Evolutionary conservation across 257 asterid genomes (phyloP), one percentile per base, ranked within the genome.

Genomic region (Penstemon davidsonii): DNA sequence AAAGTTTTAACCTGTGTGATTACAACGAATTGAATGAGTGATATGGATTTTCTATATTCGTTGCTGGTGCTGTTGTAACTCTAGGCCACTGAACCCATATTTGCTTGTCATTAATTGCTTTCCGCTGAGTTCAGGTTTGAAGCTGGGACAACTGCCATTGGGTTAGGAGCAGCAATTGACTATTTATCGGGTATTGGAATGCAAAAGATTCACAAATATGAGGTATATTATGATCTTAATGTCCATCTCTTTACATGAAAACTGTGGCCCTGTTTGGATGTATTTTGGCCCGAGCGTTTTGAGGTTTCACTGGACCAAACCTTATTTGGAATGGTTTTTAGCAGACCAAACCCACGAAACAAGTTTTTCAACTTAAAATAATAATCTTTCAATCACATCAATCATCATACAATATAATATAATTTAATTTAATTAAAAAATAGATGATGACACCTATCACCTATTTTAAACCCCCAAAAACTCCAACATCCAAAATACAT

Each of bases 71-170:
- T 8, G 38, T 65, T 60, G 10, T 39, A 9, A 64, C 49, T 61
- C 13, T 37, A 57, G 37, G 42, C 25, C n/a, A 44, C 54, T 69
- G 50, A 71, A 46, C 7, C 18, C 18, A 11, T 66, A 47, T 40
- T 8, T 41, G 60, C 51, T 56, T 46, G 5, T 46, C 19, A 54
- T 60, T 47, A 64, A 37, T 69, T 67, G 42, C 73, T 70, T 66
- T 18, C 55, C 39, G 6, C 12, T 64, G 62, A 36, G 67, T 57
- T 60, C 73, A 93, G 99, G 74, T 93, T 93, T 88, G 99, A 90
- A 79, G 97, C 96, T 52, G 99, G 97, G 38, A 93, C 97, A 61
- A 97, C 99, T 50, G 96, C 99, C 60, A 93, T 90, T 65, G 99
- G 96, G 58, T 80, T 93, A 61, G 97, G 97, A 64, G 97, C 95